Conservation (phyloP, 108 stramenopile species). For the Conticribra weissflogii region DNA sequence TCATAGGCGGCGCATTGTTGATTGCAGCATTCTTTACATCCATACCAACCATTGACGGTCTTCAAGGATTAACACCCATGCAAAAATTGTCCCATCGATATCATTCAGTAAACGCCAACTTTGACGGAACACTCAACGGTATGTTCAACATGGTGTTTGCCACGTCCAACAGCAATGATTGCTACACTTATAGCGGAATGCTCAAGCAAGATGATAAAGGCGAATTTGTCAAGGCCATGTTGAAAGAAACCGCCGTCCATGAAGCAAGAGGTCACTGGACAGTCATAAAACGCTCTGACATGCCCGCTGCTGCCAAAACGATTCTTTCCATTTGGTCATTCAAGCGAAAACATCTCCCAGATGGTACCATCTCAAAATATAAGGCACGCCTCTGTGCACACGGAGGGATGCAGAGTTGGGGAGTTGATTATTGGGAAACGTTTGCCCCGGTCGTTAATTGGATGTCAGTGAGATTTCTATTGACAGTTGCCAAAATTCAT, state of each 20-base stretch:
- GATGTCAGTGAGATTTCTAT: neutral
- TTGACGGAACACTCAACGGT: neutral
- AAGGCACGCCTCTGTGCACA: conserved; percentile 30
- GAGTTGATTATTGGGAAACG: conserved; percentile 55
- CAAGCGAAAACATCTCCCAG: conserved; percentile 8
- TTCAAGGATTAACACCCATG: neutral
- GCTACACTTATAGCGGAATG: neutral
- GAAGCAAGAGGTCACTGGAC: conserved; percentile 22
- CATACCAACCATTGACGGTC: too few relatives aligned
- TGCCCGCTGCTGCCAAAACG: conserved; percentile 7
- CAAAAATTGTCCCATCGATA: neutral
- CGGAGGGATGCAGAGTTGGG: conserved; percentile 31
- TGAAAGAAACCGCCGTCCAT: conserved; percentile 22
- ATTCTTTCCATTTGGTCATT: conserved; percentile 20
- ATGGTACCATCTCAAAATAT: conserved; percentile 23
- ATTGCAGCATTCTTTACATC: too few relatives aligned
- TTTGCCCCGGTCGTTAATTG: conserved; percentile 38
- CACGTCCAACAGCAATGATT: neutral
- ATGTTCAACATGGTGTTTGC: neutral
- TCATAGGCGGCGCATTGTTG: too few relatives aligned
- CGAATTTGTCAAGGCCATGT: conserved; percentile 21
- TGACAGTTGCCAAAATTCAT: conserved; percentile 4
- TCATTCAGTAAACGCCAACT: neutral
- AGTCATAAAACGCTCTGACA: neutral
- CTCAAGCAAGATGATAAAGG: conserved; percentile 4